These are phyloP conservation scores for Pichia heedii DNA, from an alignment of 805 yeast species.

Conservation along the genomic window DNA sequence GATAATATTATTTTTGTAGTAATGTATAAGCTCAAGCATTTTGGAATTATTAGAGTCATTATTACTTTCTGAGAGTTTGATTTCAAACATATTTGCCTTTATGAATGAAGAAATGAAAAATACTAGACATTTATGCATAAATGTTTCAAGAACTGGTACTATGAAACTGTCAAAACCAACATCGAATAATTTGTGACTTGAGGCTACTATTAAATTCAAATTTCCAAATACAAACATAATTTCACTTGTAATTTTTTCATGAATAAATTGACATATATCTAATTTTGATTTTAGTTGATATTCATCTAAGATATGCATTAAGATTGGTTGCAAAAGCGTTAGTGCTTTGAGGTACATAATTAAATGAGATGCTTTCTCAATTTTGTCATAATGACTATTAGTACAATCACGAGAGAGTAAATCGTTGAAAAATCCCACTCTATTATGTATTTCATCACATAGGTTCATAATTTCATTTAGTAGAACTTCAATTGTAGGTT, in stretches of 20 bases:
- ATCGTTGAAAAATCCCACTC: slow-evolving; percentile 25
- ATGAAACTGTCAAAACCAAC: slow-evolving; percentile 30
- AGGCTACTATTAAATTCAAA: slow-evolving; percentile 27
- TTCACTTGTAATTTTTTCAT: slow-evolving; percentile 27
- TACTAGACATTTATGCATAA: slow-evolving; percentile 29
- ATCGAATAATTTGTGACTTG: slow-evolving; percentile 20
- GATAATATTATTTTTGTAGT: slow-evolving; percentile 9
- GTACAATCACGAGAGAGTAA: slow-evolving; percentile 18
- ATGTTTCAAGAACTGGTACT: slow-evolving; percentile 30
- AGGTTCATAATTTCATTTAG: too few relatives aligned
- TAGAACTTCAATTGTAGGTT: slow-evolving; percentile 31
- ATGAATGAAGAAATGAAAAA: slow-evolving; percentile 15
- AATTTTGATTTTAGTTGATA: slow-evolving; percentile 27
- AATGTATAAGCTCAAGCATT: background rate
- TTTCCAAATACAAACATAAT: slow-evolving; percentile 27
- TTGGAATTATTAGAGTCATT: too few relatives aligned
- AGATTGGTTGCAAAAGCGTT: slow-evolving; percentile 31
- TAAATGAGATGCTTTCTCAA: slow-evolving; percentile 17
- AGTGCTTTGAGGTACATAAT: slow-evolving; percentile 19
- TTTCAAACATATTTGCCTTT: slow-evolving; percentile 24
- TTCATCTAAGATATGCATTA: slow-evolving; percentile 26
- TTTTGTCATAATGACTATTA: slow-evolving; percentile 16
- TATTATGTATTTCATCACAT: slow-evolving; percentile 21
- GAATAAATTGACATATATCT: slow-evolving; percentile 29
- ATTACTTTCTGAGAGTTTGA: slow-evolving; percentile 5